Conservation (phyloP, 345 rosid species). For the Tarenaya hassleriana region DNA sequence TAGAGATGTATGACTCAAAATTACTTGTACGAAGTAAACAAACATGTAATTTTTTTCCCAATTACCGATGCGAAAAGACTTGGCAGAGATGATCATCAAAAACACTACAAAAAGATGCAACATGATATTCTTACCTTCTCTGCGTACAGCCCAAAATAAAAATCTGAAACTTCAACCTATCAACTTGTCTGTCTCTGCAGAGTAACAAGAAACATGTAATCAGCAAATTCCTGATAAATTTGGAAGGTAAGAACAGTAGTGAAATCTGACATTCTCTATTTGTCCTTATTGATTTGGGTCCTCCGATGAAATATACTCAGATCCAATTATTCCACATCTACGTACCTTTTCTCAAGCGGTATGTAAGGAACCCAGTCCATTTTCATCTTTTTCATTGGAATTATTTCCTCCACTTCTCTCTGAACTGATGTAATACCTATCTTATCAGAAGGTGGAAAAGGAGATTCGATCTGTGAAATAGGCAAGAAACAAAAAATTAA, state of each 20-base stretch:
- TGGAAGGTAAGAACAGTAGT: not conserved
- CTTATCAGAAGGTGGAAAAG: conserved; percentile 95
- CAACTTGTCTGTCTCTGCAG: conserved; percentile 76
- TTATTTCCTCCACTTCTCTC: conserved; percentile 85
- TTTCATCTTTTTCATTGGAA: conserved; percentile 99
- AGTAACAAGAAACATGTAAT: conserved; percentile 18
- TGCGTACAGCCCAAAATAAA: conserved; percentile 74
- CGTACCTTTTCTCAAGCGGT: conserved; percentile 79
- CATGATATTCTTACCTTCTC: conserved; percentile 49
- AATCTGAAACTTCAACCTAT: conserved; percentile 63
- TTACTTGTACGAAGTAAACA: not conserved
- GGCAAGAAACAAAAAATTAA: not conserved
- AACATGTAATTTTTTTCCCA: not conserved
- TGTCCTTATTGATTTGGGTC: conserved; percentile 7
- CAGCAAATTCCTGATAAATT: conserved; percentile 15
- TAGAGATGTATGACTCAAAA: not conserved
- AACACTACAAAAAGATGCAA: conserved; percentile 5
- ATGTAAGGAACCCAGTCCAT: conserved; percentile 98
- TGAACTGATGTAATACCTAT: conserved; percentile 96
- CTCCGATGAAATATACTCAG: conserved; percentile 9
- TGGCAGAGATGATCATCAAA: not conserved
- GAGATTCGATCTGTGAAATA: conserved; percentile 65
- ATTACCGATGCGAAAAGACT: no score
- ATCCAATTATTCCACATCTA: conserved; percentile 9
- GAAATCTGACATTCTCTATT: not conserved